Percentiles rank a stretch among this genome's conserved stretches.
These are phyloP conservation scores for Zalaria obscura DNA, from an alignment of 2,329 filamentous ascomycete species.

Conservation along the genomic window DNA sequence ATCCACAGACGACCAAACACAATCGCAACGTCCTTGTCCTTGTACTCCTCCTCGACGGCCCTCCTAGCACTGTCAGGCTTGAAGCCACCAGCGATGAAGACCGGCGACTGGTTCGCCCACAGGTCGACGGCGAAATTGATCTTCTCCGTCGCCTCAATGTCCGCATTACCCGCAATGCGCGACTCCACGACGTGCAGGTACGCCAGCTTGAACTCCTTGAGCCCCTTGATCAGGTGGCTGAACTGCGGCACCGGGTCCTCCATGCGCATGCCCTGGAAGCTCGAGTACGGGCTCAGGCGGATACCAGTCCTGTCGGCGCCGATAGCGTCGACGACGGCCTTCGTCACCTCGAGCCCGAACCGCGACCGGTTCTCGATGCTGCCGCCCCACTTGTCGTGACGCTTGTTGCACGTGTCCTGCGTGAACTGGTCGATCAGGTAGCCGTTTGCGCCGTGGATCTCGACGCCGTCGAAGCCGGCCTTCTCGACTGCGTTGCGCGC, in stretches of 20 bases:
- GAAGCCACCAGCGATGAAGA: constrained; percentile 33
- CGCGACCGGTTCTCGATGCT: constrained; percentile 35
- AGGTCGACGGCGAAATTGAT: constrained; percentile 31
- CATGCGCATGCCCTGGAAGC: constrained; percentile 52
- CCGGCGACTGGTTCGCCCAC: constrained; percentile 30
- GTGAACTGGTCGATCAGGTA: constrained; percentile 56
- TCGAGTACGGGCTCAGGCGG: constrained; percentile 45
- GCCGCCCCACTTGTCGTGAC: constrained; percentile 35
- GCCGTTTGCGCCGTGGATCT: constrained; percentile 27
- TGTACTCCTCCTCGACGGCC: constrained; percentile 26
- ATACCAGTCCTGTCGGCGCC: constrained; percentile 41
- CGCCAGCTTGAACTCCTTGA: constrained; percentile 39
- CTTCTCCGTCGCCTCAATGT: constrained; percentile 24
- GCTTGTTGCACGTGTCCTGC: constrained; percentile 40
- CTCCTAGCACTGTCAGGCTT: constrained; percentile 22
- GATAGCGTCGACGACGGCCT: constrained; percentile 34
- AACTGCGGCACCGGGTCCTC: constrained; percentile 50
- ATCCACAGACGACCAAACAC: constrained; percentile 37
- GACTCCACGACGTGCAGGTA: constrained; percentile 51
- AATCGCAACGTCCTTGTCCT: constrained; percentile 27
- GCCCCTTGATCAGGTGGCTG: constrained; percentile 37
- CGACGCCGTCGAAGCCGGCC: constrained; percentile 49
- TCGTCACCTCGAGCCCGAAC: constrained; percentile 38
- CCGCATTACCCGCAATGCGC: constrained; percentile 30
- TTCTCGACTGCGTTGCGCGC: constrained; percentile 29